phyloP scores from a whole-genome alignment of 495 filamentous ascomycete genomes.

The Aspergillus heteromorphus region DNA sequence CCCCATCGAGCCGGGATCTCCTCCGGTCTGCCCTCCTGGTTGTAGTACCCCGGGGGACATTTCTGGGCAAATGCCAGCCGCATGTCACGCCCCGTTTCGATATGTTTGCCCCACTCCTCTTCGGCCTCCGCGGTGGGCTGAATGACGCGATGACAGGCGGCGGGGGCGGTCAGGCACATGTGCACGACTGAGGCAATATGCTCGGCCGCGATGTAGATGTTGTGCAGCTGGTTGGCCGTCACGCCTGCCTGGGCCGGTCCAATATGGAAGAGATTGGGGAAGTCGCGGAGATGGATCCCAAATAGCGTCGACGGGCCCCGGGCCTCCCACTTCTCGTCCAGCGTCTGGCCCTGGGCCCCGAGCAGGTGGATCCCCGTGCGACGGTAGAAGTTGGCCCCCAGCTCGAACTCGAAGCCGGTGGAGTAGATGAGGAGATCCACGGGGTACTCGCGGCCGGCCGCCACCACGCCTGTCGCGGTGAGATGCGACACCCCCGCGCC shows the following conservation, averaged over 20 bases:
- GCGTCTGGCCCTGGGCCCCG: background rate
- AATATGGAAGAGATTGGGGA: background rate
- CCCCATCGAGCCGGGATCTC: background rate
- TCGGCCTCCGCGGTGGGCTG: background rate
- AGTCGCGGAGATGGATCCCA: background rate
- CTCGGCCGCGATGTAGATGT: background rate
- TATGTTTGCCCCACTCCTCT: constrained; percentile 1
- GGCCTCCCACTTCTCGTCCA: background rate
- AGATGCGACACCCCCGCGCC: background rate
- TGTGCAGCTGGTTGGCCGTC: constrained; percentile 25
- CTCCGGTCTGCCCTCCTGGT: constrained; percentile 1
- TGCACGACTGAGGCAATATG: background rate
- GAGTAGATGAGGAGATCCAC: constrained; percentile 1
- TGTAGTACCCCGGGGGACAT: constrained; percentile 6
- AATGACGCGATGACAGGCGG: background rate
- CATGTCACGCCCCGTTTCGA: background rate
- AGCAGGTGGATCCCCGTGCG: background rate
- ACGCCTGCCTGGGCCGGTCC: constrained; percentile 9
- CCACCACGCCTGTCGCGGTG: background rate
- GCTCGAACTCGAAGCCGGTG: background rate
- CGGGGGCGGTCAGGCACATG: background rate
- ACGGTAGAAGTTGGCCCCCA: background rate
- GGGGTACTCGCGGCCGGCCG: background rate
- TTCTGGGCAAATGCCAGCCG: background rate
- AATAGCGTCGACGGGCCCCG: background rate